Percentiles rank a stretch among this genome's conserved stretches.
These are phyloP conservation scores for Psilocybe mexicana DNA, from an alignment of 1,284 basidiomycete genomes.

Conservation along the genomic window DNA sequence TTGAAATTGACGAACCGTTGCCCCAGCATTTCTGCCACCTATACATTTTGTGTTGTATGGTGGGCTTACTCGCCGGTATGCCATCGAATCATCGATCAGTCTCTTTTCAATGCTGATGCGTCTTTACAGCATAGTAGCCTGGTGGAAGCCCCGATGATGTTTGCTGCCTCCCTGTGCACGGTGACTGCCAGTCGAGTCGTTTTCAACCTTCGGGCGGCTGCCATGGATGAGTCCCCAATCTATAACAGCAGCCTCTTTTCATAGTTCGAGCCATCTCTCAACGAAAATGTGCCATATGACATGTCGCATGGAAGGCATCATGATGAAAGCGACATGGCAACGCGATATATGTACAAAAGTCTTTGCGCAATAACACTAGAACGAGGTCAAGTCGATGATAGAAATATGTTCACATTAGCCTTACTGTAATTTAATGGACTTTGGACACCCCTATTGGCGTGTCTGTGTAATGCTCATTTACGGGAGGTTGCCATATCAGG, in stretches of 20 bases:
- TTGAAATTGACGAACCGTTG: neutral
- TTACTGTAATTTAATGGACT: neutral
- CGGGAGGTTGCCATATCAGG: neutral
- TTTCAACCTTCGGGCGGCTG: neutral
- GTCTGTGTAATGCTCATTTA: neutral
- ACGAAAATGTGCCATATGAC: neutral
- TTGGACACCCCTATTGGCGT: neutral
- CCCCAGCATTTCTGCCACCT: neutral
- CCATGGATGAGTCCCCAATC: neutral
- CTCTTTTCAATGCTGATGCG: neutral
- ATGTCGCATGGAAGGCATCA: neutral
- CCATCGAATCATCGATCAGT: neutral
- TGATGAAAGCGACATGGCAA: neutral
- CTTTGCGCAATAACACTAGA: neutral
- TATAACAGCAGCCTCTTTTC: neutral
- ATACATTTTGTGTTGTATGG: neutral
- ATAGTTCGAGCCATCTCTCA: neutral
- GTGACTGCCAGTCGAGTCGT: neutral
- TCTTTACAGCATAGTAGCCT: neutral
- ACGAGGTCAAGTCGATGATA: neutral
- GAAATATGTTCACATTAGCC: neutral
- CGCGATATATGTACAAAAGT: too few species aligned
- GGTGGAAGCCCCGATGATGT: neutral
- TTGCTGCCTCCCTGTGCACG: neutral
- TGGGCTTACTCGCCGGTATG: neutral